Evolutionary conservation across 257 asterid genomes (phyloP).

Genomic region (Petunia axillaris): DNA sequence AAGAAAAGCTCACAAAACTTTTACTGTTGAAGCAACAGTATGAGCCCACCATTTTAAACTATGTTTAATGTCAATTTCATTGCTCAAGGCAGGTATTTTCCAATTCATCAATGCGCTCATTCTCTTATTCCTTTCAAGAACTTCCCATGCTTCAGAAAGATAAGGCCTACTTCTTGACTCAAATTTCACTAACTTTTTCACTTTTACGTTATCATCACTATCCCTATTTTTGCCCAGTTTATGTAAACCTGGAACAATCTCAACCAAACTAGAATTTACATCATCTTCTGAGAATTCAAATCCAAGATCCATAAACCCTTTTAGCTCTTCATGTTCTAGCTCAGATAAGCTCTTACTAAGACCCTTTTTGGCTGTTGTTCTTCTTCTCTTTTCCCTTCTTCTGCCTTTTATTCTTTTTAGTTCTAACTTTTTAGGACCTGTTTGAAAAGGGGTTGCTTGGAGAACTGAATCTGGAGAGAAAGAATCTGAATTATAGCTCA

Average conservation of each 20-base stretch:
- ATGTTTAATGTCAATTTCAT: conserved; percentile 51
- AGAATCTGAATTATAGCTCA: conserved; percentile 30
- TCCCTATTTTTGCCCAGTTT: conserved; percentile 30
- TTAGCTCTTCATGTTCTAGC: conserved; percentile 58
- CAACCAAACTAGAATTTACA: conserved; percentile 37
- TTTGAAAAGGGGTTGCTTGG: conserved; percentile 23
- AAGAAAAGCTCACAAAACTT: neutral
- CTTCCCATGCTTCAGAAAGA: conserved; percentile 65
- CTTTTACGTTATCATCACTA: neutral
- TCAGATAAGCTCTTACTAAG: conserved; percentile 59
- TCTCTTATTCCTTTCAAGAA: conserved; percentile 25
- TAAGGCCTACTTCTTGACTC: conserved; percentile 48
- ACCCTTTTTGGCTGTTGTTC: conserved; percentile 13
- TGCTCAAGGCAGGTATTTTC: conserved; percentile 39
- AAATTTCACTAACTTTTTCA: neutral
- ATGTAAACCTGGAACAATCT: conserved; percentile 59
- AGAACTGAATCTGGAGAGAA: conserved; percentile 47
- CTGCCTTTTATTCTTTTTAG: neutral
- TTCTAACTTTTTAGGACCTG: conserved; percentile 1
- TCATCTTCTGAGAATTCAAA: conserved; percentile 62
- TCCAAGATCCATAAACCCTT: conserved; percentile 71
- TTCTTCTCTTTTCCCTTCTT: neutral
- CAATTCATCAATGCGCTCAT: conserved; percentile 39
- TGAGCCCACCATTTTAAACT: conserved; percentile 73
- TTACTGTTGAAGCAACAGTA: conserved; percentile 51